Evolutionary conservation across 1,139 yeast genomes (phyloP).

Genomic region (Candida sp.): DNA sequence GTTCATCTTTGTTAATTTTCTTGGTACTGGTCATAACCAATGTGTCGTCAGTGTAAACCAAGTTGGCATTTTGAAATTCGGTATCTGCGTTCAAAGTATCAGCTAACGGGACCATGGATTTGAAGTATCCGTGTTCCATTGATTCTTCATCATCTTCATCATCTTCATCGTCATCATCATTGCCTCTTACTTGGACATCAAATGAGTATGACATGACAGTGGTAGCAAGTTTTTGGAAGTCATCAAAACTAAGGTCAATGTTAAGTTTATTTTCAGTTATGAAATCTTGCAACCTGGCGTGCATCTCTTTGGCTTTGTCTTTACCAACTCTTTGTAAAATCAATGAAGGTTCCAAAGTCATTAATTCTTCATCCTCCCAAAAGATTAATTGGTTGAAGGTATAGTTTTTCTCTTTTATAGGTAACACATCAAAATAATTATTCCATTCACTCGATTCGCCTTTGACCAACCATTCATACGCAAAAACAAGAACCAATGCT

Average conservation of each 20-base stretch:
- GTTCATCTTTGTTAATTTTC: conserved; percentile 61
- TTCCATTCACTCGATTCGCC: conserved; percentile 56
- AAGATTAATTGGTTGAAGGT: conserved; percentile 71
- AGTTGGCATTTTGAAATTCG: conserved; percentile 68
- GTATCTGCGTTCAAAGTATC: conserved; percentile 90
- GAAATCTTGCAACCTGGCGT: conserved; percentile 26
- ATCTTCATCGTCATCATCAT: conserved; percentile 15
- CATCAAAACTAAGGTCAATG: conserved; percentile 41
- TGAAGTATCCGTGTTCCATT: conserved; percentile 43
- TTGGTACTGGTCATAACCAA: conserved; percentile 72
- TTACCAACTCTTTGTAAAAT: conserved; percentile 70
- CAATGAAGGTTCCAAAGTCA: conserved; percentile 62
- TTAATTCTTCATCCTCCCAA: conserved; percentile 61
- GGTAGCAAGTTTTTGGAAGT: conserved; percentile 69
- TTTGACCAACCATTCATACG: conserved; percentile 49
- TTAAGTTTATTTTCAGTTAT: conserved; percentile 17
- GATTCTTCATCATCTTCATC: conserved; percentile 15
- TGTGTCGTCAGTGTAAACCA: conserved; percentile 42
- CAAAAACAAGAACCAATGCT: conserved; percentile 61
- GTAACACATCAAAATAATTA: conserved; percentile 70
- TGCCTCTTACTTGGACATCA: conserved; percentile 26
- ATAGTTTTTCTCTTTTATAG: conserved; percentile 35
- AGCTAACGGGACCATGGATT: conserved; percentile 92
- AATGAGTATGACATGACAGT: conserved; percentile 46
- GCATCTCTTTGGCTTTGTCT: conserved; percentile 63